These are phyloP conservation scores for Quercus engelmannii DNA, from an alignment of 306 rosid genomes.

Conservation along the genomic window DNA sequence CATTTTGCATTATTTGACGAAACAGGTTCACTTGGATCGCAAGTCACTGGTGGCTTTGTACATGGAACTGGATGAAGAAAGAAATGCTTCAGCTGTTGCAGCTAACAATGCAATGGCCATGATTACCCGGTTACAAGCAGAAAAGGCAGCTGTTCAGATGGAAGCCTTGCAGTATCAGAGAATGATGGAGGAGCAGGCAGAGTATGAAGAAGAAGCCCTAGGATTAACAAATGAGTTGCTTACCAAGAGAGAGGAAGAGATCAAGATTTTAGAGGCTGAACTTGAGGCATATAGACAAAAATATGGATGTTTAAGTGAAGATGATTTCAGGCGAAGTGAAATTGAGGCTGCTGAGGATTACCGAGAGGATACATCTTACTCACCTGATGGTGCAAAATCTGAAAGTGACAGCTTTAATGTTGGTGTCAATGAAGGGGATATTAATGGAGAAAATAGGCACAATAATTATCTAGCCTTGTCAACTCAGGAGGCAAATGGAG, in stretches of 20 bases:
- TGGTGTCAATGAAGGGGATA: slow-evolving; percentile 22
- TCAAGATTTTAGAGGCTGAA: slow-evolving; percentile 59
- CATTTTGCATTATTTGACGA: slow-evolving; percentile 45
- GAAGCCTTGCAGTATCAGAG: slow-evolving; percentile 95
- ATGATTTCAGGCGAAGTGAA: slow-evolving; percentile 12
- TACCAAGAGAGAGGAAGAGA: slow-evolving; percentile 63
- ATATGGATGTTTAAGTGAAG: slow-evolving; percentile 50
- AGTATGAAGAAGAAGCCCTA: slow-evolving; percentile 90
- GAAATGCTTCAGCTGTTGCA: slow-evolving; percentile 91
- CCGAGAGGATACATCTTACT: slow-evolving; percentile 6
- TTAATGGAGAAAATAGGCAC: slow-evolving; percentile 19
- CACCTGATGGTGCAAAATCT: slow-evolving; percentile 19
- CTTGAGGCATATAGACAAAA: slow-evolving; percentile 53
- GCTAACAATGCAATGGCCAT: slow-evolving; percentile 99
- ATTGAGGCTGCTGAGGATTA: slow-evolving; percentile 20
- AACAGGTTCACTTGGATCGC: slow-evolving; percentile 72
- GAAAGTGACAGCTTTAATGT: slow-evolving; percentile 26
- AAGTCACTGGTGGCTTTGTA: slow-evolving; percentile 77
- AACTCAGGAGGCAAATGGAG: slow-evolving; percentile 29
- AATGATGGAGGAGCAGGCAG: slow-evolving; percentile 97
- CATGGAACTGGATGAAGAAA: slow-evolving; percentile 95
- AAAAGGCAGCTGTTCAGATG: slow-evolving; percentile 94
- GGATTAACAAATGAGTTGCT: slow-evolving; percentile 68
- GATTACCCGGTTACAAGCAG: slow-evolving; percentile 90
- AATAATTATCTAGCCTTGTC: slow-evolving; percentile 27